Conservation (phyloP, 164 flowering plant species). For the Vitis riparia region DNA sequence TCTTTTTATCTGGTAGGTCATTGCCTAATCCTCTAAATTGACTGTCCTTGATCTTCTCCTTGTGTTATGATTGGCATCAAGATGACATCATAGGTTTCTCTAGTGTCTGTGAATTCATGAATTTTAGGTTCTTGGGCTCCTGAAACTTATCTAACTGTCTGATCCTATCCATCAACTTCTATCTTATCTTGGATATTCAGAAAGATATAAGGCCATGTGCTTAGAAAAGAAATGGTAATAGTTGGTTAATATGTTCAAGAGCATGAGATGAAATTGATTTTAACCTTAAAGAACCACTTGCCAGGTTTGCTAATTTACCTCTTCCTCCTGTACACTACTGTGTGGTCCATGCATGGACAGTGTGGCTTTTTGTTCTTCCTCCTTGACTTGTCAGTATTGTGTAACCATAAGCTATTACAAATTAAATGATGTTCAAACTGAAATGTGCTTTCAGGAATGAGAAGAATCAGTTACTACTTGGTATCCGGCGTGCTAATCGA, state of each 20-base stretch:
- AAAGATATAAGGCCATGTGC: too few species aligned
- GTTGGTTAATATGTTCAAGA: too few species aligned
- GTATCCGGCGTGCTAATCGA: conserved; percentile 87
- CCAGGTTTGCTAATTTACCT: too few species aligned
- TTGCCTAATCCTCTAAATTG: not conserved
- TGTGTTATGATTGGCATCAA: not conserved
- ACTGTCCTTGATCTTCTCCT: not conserved
- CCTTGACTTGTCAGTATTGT: not conserved
- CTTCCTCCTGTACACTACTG: too few species aligned
- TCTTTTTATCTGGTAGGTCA: conserved; percentile 77
- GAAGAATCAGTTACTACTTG: conserved; percentile 83
- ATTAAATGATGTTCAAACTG: not conserved
- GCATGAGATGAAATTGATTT: too few species aligned
- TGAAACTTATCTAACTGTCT: not conserved
- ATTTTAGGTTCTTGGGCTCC: conserved; percentile 1
- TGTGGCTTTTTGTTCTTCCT: too few species aligned
- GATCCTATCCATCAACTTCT: not conserved
- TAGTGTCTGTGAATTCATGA: not conserved
- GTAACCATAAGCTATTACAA: not conserved
- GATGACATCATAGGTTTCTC: not conserved
- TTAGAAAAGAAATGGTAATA: too few species aligned
- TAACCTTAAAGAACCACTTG: too few species aligned
- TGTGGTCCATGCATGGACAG: too few species aligned
- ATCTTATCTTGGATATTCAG: not conserved
- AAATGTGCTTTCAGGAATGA: conserved; percentile 65